Base-by-base conservation (phyloP, 805 yeast genomes). In the Metschnikowia lachancei region DNA sequence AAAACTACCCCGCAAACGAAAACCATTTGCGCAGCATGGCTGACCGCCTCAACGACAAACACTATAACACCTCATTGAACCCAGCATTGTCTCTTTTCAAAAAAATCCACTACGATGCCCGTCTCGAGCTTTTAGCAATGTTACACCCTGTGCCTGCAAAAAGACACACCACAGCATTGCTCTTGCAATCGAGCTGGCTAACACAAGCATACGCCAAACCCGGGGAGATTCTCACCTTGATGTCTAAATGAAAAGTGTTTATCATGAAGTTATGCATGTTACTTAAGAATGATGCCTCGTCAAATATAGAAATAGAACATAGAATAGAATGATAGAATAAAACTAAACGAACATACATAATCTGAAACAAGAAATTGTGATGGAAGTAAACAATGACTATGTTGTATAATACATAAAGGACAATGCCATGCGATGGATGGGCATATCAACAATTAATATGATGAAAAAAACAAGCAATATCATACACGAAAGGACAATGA, bases 131-230 rank as follows among this genome's bases (percentile, higher is more conserved):
- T 26, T 56, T 72, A 28, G 60, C 62, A 14, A 52, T 71, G 49
- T 59, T 72, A 36, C 60, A 70, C 41, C 76, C 76, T 6, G 49
- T 48, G 12, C 60, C 62, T 11, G 36, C 43, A 1, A 55, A 55
- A 34, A 41, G 76, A 38, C 43, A 58, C 16, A 52, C 58, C 11
- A 52, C 64, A 6, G 56, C 54, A n/a, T 63, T 59, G 31, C 56
- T 56, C 29, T 39, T 55, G 30, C 43, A 57, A 12, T 61, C 72
- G 7, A 59, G 61, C 37, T 71, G 77, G 77, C 54, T 72, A 32
- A 49, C 51, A 13, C 73, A 68, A 45, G 70, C 66, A 7, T 72
- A 70, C 47, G 71, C 75, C 14, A 56, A 67, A 41, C 65, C 73
- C 11, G 64, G 64, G 41, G 75, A 69, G 17, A 56, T 71, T 41